phyloP scores from a whole-genome alignment of 129 eudicot genomes.

The Escallonia herrerae region DNA sequence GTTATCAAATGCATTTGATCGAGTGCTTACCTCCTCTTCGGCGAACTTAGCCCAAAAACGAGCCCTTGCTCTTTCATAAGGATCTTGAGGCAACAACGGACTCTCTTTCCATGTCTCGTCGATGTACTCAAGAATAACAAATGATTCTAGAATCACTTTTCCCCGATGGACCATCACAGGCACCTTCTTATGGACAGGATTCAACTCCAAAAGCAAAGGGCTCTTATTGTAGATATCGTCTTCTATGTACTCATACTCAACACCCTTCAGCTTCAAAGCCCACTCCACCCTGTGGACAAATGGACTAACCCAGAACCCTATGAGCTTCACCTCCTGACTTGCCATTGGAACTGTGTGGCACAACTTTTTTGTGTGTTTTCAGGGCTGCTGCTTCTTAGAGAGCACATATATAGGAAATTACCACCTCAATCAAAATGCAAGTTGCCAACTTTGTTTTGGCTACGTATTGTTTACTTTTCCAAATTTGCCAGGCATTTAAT shows the following conservation, averaged over 20 bases:
- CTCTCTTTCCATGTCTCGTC: constrained; percentile 26
- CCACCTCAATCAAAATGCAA: too few relatives aligned
- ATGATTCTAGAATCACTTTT: constrained; percentile 17
- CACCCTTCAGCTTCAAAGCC: constrained; percentile 18
- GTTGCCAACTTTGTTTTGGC: too few relatives aligned
- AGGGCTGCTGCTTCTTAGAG: too few relatives aligned
- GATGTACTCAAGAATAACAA: constrained; percentile 24
- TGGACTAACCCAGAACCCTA: constrained; percentile 27
- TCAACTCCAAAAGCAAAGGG: constrained; percentile 15
- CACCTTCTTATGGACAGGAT: constrained; percentile 22
- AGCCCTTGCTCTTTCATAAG: constrained; percentile 18
- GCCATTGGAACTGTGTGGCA: not conserved
- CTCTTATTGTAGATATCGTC: constrained; percentile 19
- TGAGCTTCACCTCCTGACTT: constrained; percentile 10
- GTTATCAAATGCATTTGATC: too few relatives aligned
- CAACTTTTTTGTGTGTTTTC: too few relatives aligned
- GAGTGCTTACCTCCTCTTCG: constrained; percentile 25
- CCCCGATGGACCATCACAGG: constrained; percentile 27
- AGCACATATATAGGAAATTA: too few relatives aligned
- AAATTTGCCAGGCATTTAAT: too few relatives aligned
- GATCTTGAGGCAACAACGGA: constrained; percentile 26
- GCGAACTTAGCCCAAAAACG: constrained; percentile 25
- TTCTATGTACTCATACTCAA: constrained; percentile 20
- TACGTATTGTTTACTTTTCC: too few relatives aligned
- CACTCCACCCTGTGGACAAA: constrained; percentile 15